These are phyloP conservation scores for Mycena rebaudengoi DNA, from an alignment of 768 basidiomycete genomes.

Conservation along the genomic window DNA sequence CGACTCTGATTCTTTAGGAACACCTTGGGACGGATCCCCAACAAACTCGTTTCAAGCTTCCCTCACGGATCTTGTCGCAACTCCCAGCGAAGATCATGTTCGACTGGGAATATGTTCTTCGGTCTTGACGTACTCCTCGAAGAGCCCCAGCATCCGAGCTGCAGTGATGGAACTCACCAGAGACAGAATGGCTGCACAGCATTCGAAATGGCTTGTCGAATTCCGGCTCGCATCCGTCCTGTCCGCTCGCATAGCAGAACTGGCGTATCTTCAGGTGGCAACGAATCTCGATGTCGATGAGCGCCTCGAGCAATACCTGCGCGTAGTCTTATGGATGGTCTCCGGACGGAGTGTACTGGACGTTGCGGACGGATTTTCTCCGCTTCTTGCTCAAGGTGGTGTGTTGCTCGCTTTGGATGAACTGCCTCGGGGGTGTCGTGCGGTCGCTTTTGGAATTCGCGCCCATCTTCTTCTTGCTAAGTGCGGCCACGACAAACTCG, in stretches of 20 bases:
- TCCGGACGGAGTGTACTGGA: background rate
- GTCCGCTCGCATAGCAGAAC: background rate
- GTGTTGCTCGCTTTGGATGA: background rate
- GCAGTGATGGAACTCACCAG: background rate
- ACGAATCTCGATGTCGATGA: background rate
- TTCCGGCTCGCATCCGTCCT: background rate
- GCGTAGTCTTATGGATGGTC: slow-evolving; percentile 1
- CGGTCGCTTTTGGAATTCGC: background rate
- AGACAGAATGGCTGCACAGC: background rate
- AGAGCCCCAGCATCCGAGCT: background rate
- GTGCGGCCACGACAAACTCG: background rate
- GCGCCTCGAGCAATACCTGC: slow-evolving; percentile 1
- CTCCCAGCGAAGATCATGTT: background rate
- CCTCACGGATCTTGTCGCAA: background rate
- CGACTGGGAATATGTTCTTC: background rate
- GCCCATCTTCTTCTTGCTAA: background rate
- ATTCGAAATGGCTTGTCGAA: background rate
- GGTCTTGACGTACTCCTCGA: background rate
- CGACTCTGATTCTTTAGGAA: background rate
- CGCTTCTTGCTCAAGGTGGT: background rate
- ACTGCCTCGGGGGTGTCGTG: background rate
- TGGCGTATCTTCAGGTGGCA: background rate
- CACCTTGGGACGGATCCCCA: too few species aligned
- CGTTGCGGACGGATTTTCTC: background rate
- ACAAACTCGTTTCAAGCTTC: background rate